A percentile compares a stretch with the other conserved stretches of the same genome.
These are phyloP conservation scores for Aspergillus fumigatus DNA, from an alignment of 2,329 filamentous ascomycete genomes.

Conservation along the genomic window DNA sequence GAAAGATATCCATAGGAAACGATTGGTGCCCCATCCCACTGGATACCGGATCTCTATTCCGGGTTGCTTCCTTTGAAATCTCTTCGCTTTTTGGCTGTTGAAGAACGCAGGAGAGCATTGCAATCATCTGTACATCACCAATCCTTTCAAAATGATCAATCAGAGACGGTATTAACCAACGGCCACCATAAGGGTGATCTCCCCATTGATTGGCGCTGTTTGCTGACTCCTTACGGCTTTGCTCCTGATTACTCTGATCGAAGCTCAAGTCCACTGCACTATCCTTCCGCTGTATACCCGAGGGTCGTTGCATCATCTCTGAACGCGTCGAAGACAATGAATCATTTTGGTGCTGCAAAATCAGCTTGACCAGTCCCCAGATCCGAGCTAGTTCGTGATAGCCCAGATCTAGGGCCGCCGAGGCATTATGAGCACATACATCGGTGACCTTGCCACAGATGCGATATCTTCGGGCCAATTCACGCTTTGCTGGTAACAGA, in stretches of 20 bases:
- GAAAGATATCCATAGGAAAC: constrained; percentile 46
- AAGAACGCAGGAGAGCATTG: constrained; percentile 60
- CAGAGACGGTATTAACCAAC: constrained; percentile 54
- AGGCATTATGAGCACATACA: constrained; percentile 79
- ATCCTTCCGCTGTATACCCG: constrained; percentile 38
- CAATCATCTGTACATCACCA: constrained; percentile 62
- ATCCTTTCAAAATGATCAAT: constrained; percentile 57
- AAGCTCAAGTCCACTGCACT: constrained; percentile 30
- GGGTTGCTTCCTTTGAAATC: constrained; percentile 18
- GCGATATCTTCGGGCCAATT: constrained; percentile 72
- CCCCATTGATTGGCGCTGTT: constrained; percentile 52
- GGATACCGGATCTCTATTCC: constrained; percentile 15
- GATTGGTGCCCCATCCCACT: constrained; percentile 41
- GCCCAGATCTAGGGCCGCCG: constrained; percentile 67
- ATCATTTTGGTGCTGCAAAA: constrained; percentile 73
- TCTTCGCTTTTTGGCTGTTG: constrained; percentile 45
- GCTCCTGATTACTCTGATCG: constrained; percentile 30
- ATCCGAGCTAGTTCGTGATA: constrained; percentile 69
- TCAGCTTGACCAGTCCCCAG: constrained; percentile 75
- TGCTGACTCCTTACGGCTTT: constrained; percentile 31
- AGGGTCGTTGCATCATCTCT: constrained; percentile 61
- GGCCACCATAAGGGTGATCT: constrained; percentile 51
- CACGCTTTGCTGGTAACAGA: constrained; percentile 71
- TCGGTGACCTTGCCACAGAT: constrained; percentile 79
- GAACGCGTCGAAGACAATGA: constrained; percentile 57